phyloP scores from a whole-genome alignment of 495 filamentous ascomycete species.

The Hypoxylon perforatum region DNA sequence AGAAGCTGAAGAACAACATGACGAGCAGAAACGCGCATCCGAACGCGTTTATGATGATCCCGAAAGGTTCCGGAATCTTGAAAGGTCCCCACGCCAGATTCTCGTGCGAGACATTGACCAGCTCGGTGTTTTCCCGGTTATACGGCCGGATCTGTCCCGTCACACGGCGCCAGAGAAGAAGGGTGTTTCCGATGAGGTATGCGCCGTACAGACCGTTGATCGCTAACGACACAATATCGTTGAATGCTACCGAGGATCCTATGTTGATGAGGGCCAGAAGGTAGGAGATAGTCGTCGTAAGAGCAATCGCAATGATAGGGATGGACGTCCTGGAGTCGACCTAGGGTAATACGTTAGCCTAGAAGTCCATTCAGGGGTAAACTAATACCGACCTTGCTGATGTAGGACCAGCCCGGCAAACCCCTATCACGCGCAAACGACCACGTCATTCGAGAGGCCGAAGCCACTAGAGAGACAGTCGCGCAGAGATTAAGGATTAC shows the following conservation, averaged over 20 bases:
- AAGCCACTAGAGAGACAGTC: conserved; percentile 52
- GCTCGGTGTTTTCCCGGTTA: conserved; percentile 1
- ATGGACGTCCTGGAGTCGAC: conserved; percentile 47
- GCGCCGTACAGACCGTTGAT: conserved; percentile 55
- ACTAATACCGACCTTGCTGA: conserved; percentile 48
- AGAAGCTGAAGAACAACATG: conserved; percentile 58
- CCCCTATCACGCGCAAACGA: conserved; percentile 66
- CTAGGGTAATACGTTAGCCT: conserved; percentile 1
- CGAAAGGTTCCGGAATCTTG: conserved; percentile 31
- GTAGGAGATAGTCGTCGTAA: conserved; percentile 52
- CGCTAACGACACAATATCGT: conserved; percentile 59
- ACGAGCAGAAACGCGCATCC: conserved; percentile 28
- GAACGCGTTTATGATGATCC: conserved; percentile 34
- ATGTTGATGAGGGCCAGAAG: conserved; percentile 66
- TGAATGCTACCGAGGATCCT: conserved; percentile 57
- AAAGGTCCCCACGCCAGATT: conserved; percentile 34
- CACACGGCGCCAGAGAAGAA: conserved; percentile 52
- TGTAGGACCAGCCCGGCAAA: conserved; percentile 62
- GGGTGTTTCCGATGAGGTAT: conserved; percentile 56
- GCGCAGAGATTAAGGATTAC: conserved; percentile 42
- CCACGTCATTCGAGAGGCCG: conserved; percentile 64
- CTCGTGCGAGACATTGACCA: conserved; percentile 16
- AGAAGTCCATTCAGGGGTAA: neutral
- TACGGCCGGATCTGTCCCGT: conserved; percentile 26
- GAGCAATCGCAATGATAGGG: conserved; percentile 63